Evolutionary conservation across 2,329 filamentous ascomycete species (phyloP), one percentile per base, ranked within the genome.

Genomic region (Arthroderma sp.): DNA sequence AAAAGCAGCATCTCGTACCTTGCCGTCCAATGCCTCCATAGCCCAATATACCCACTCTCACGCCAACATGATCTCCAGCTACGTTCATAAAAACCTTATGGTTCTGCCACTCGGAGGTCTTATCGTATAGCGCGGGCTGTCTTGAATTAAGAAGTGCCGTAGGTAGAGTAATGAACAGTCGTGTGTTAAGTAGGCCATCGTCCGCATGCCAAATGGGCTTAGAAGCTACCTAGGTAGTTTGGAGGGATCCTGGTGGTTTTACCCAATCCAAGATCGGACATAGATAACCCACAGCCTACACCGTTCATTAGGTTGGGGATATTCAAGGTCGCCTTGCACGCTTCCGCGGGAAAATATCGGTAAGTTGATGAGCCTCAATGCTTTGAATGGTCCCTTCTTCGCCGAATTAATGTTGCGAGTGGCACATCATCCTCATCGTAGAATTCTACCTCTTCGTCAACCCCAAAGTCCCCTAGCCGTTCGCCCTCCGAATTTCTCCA

Each of bases 401-500:
- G 52, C 38, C 55, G 31, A 38, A 84, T 70, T 11, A 85, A 65
- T 59, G 81, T 73, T 4, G 75, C 76, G 54, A 85, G 66, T 1
- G 82, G 82, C 13, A 84, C 66, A 63, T 84, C 77, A 60, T 85
- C 82, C 58, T 81, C 78, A 61, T 61, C 59, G 35, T 61, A 61
- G 17, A 61, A 61, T 59, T 81, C 78, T 61, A 83, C 81, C 31
- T 82, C 80, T 65, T 84, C 82, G 63, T 85, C 82, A 2, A 85
- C 80, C 0, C 82, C 82, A 65, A 84, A 85, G 61, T 85, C 82
- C 17, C 77, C 71, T 21, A 85, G 69, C 19, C 81, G 69, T 61
- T 85, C 82, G 2, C 82, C 82, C 64, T 84, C 82, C 0, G 79
- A 76, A 63, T 84, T 83, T 28, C 74, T 75, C 82, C 82, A 85